Conservation (phyloP, 805 yeast species). For the Candida parachauliodes region DNA sequence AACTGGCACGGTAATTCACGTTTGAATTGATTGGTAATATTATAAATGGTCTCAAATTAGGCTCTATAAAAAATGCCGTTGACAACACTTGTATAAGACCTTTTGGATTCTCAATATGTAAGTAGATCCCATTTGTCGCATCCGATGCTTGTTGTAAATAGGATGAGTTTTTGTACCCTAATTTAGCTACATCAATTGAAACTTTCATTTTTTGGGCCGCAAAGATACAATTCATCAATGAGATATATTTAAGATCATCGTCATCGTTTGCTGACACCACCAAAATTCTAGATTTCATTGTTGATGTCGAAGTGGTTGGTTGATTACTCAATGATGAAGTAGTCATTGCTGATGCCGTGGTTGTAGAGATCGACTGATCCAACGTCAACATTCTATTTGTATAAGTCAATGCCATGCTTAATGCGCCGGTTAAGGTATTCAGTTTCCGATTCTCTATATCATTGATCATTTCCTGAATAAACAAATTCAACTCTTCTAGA, state of each 20-base stretch:
- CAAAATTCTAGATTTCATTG: conserved; percentile 35
- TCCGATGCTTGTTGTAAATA: conserved; percentile 95
- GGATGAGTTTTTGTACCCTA: conserved; percentile 56
- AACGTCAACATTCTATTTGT: conserved; percentile 62
- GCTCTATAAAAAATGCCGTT: conserved; percentile 85
- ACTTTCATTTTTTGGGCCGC: conserved; percentile 92
- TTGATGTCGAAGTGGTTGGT: conserved; percentile 13
- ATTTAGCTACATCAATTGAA: conserved; percentile 86
- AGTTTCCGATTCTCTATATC: conserved; percentile 31
- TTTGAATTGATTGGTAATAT: conserved; percentile 79
- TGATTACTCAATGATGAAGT: conserved; percentile 16
- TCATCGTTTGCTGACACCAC: conserved; percentile 73
- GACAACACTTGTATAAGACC: conserved; percentile 80
- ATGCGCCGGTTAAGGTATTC: conserved; percentile 58
- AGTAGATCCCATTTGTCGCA: conserved; percentile 87
- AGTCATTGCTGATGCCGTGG: conserved; percentile 41
- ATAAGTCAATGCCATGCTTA: conserved; percentile 77
- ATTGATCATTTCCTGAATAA: conserved; percentile 15
- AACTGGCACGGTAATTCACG: conserved; percentile 92
- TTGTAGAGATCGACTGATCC: conserved; percentile 43
- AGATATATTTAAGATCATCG: conserved; percentile 76
- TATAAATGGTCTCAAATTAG: conserved; percentile 70
- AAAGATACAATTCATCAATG: conserved; percentile 93
- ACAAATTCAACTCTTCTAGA: conserved; percentile 49
- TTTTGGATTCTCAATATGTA: conserved; percentile 59